Conservation (phyloP, 1,284 basidiomycete genomes). For the Ustilago bromivora region DNA sequence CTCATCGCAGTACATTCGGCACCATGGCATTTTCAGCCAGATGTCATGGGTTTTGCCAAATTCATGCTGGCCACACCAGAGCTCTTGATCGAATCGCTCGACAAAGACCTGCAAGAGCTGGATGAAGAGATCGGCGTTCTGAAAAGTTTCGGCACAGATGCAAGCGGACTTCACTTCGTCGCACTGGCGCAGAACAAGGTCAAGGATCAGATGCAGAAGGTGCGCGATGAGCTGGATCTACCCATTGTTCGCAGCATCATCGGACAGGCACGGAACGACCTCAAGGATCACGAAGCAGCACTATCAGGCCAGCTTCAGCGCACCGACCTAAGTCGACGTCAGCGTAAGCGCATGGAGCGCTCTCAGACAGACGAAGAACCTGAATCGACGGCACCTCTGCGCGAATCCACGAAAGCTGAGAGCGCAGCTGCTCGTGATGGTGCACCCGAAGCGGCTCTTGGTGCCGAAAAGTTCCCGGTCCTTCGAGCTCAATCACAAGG, state of each 20-base stretch:
- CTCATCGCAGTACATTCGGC: constrained; percentile 90
- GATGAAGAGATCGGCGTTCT: constrained; percentile 74
- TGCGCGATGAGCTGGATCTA: constrained; percentile 56
- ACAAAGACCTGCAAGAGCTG: constrained; percentile 81
- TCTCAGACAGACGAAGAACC: constrained; percentile 41
- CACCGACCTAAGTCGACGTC: constrained; percentile 48
- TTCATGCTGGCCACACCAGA: constrained; percentile 96
- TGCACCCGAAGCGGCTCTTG: constrained; percentile 33
- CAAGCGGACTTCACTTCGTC: constrained; percentile 84
- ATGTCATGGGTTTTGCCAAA: constrained; percentile 87
- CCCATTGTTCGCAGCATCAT: constrained; percentile 54
- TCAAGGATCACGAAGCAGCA: constrained; percentile 72
- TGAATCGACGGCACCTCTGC: constrained; percentile 12
- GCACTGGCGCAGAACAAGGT: constrained; percentile 75
- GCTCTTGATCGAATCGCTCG: constrained; percentile 78
- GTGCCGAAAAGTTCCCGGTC: constrained; percentile 45
- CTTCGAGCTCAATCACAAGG: constrained; percentile 38
- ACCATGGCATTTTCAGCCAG: constrained; percentile 94
- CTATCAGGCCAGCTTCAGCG: constrained; percentile 32
- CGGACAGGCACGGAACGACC: constrained; percentile 73
- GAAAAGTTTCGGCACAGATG: constrained; percentile 74
- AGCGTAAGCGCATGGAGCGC: constrained; percentile 50
- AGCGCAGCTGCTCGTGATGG: constrained; percentile 12
- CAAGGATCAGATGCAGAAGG: constrained; percentile 61
- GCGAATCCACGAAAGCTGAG: constrained; percentile 5